Evolutionary conservation across 1,139 yeast genomes (phyloP).

Genomic region (Candida sp.): DNA sequence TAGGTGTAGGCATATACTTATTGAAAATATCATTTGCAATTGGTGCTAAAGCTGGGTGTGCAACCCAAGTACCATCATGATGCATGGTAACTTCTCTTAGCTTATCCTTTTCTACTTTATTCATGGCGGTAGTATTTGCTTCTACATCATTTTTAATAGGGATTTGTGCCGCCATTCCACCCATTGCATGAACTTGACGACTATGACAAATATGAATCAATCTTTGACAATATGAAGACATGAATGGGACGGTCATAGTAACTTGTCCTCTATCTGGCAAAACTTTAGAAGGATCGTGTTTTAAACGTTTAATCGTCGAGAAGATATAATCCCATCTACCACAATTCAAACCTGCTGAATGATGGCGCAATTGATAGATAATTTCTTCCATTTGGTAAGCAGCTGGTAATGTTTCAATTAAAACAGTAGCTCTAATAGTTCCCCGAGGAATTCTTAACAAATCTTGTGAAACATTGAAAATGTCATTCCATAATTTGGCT

Average conservation of each 20-base stretch:
- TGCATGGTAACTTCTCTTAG: constrained; percentile 69
- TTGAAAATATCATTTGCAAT: constrained; percentile 71
- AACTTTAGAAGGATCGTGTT: constrained; percentile 56
- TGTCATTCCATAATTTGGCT: constrained; percentile 74
- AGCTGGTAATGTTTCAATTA: constrained; percentile 66
- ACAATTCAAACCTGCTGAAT: constrained; percentile 71
- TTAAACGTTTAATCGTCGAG: constrained; percentile 61
- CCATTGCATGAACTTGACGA: constrained; percentile 75
- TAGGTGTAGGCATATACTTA: constrained; percentile 76
- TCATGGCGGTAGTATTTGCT: constrained; percentile 62
- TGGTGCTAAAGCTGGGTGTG: constrained; percentile 71
- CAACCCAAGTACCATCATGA: constrained; percentile 79
- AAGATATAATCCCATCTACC: constrained; percentile 82
- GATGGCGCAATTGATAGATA: constrained; percentile 67
- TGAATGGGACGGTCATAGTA: constrained; percentile 69
- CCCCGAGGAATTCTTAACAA: constrained; percentile 61
- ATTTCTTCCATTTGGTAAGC: constrained; percentile 79
- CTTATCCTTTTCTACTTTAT: constrained; percentile 65
- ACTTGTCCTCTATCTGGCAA: constrained; percentile 70
- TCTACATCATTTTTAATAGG: constrained; percentile 64
- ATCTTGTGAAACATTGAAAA: constrained; percentile 67
- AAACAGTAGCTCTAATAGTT: constrained; percentile 54
- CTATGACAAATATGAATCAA: constrained; percentile 66
- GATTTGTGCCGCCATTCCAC: constrained; percentile 80
- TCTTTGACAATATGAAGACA: constrained; percentile 62